Percentiles rank a stretch among this genome's conserved stretches.
phyloP scores from a whole-genome alignment of 2,329 filamentous ascomycete genomes.

The Lecanicillium sp. region DNA sequence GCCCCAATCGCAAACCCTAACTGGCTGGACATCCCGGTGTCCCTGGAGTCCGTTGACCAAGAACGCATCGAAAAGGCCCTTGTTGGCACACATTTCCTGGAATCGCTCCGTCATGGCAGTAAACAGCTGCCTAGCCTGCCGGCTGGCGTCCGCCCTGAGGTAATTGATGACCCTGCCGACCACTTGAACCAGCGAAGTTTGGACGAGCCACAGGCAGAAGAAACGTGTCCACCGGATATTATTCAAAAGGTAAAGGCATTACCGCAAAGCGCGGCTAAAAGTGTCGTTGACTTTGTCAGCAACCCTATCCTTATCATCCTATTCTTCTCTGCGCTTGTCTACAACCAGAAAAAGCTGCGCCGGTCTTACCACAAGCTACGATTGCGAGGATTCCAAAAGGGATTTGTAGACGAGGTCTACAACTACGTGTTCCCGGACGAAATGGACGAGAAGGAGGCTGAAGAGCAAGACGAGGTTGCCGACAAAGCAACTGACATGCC shows the following conservation, averaged over 20 bases:
- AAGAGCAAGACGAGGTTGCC: neutral
- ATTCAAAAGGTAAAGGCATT: slow-evolving; percentile 43
- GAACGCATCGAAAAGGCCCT: slow-evolving; percentile 52
- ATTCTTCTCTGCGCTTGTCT: slow-evolving; percentile 32
- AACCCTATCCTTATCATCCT: slow-evolving; percentile 46
- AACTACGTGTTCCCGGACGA: slow-evolving; percentile 6
- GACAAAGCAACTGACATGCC: neutral
- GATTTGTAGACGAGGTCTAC: slow-evolving; percentile 3
- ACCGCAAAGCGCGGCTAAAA: slow-evolving; percentile 41
- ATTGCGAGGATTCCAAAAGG: slow-evolving; percentile 20
- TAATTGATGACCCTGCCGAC: slow-evolving; percentile 19
- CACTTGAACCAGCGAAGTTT: neutral
- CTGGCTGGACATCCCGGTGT: slow-evolving; percentile 36
- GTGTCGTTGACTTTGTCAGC: slow-evolving; percentile 45
- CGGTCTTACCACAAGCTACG: slow-evolving; percentile 28
- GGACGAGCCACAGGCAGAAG: slow-evolving; percentile 13
- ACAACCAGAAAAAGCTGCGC: slow-evolving; percentile 38
- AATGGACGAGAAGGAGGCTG: neutral
- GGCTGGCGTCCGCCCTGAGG: slow-evolving; percentile 21
- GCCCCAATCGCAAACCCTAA: slow-evolving; percentile 37
- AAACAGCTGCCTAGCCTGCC: slow-evolving; percentile 30
- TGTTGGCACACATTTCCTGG: slow-evolving; percentile 64
- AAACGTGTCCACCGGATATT: slow-evolving; percentile 31
- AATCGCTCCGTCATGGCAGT: slow-evolving; percentile 24
- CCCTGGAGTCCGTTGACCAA: slow-evolving; percentile 30